These are phyloP conservation scores for Paramecium tetraurelia DNA, from an alignment of 73 alveolate species.

Conservation along the genomic window DNA sequence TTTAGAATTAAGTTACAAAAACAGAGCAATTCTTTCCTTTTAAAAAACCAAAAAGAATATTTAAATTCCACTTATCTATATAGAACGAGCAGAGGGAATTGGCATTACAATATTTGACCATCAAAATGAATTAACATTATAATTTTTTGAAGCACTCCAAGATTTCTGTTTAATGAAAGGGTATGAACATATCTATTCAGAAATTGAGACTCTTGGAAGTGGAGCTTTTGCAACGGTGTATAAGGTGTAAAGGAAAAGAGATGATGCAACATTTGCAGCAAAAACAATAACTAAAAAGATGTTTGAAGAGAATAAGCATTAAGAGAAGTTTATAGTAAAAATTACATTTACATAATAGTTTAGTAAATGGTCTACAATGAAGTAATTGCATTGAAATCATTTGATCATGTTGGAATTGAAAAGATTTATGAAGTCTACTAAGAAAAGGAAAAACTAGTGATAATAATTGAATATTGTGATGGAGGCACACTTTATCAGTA, in stretches of 20 bases:
- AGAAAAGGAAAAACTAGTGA: conserved; percentile 80
- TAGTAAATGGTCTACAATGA: conserved; percentile 65
- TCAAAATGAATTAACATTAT: not conserved
- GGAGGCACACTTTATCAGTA: conserved; percentile 18
- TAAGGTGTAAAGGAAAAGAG: conserved; percentile 2
- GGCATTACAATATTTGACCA: conserved; percentile 37
- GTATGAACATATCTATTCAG: not conserved
- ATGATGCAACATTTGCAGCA: conserved; percentile 31
- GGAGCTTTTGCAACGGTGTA: conserved; percentile 41
- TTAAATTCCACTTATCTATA: not conserved
- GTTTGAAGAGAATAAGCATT: conserved; percentile 11
- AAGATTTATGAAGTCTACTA: conserved; percentile 89
- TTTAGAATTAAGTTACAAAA: not conserved
- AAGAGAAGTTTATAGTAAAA: conserved; percentile 32
- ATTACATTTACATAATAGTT: not conserved
- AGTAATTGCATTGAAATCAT: conserved; percentile 75
- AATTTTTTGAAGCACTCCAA: not conserved
- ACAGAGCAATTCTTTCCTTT: not conserved
- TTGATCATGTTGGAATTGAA: conserved; percentile 90
- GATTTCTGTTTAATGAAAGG: conserved; percentile 30
- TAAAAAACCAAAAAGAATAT: conserved; percentile 7
- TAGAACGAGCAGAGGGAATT: not conserved
- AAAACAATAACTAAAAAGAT: not conserved
- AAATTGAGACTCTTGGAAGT: not conserved
- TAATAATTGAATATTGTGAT: conserved; percentile 80